These are phyloP conservation scores for Xanthoceras sorbifolium DNA, from an alignment of 345 rosid genomes.

Conservation along the genomic window DNA sequence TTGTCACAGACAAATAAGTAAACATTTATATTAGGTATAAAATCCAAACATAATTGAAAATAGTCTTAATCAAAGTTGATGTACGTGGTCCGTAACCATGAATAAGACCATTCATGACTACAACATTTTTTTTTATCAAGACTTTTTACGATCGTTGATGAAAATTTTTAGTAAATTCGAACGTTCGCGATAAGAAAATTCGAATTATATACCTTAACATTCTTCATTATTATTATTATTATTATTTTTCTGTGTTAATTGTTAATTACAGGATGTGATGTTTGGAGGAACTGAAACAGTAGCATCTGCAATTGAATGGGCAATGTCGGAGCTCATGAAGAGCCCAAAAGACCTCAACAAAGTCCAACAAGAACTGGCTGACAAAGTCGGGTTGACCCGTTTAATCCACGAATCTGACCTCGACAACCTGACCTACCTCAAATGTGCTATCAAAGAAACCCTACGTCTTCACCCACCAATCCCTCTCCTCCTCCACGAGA, in stretches of 20 bases:
- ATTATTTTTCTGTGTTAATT: neutral
- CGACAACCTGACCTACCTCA: slow-evolving; percentile 55
- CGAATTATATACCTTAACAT: no score
- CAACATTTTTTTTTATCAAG: no score
- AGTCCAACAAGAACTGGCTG: slow-evolving; percentile 62
- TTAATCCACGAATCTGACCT: slow-evolving; percentile 58
- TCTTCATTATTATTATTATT: no score
- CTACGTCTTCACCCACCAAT: slow-evolving; percentile 81
- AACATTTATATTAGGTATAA: no score
- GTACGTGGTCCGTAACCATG: no score
- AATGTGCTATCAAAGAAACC: slow-evolving; percentile 66
- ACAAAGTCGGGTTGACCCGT: slow-evolving; percentile 57
- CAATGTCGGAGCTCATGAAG: slow-evolving; percentile 64
- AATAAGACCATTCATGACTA: no score
- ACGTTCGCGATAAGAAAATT: no score
- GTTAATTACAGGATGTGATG: slow-evolving; percentile 43
- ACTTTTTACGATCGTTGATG: no score
- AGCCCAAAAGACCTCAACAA: slow-evolving; percentile 50
- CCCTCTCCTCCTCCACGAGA: slow-evolving; percentile 77
- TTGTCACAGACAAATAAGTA: no score
- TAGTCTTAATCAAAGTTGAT: no score
- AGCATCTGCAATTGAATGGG: slow-evolving; percentile 84
- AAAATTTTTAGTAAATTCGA: no score
- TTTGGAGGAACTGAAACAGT: slow-evolving; percentile 80
- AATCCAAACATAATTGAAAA: no score